Evolutionary conservation across 2,329 filamentous ascomycete species (phyloP).

Genomic region (Colletotrichum sojae): DNA sequence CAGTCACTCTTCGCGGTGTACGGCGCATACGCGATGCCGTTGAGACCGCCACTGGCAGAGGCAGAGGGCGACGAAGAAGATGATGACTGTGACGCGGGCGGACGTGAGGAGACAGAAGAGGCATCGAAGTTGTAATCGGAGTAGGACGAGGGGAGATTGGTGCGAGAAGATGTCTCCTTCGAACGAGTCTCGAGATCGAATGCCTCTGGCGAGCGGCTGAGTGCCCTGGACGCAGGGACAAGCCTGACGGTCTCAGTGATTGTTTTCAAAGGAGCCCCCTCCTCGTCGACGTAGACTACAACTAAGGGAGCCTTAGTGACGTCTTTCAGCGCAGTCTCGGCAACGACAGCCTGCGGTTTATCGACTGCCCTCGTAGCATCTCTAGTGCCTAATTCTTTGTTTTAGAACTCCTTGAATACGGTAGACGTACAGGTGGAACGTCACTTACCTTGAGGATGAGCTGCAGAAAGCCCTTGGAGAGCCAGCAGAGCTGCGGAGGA

Average conservation of each 20-base stretch:
- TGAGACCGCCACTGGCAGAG: conserved; percentile 34
- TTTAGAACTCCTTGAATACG: background rate
- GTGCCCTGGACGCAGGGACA: conserved; percentile 43
- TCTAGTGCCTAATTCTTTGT: conserved; percentile 27
- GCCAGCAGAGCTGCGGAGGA: conserved; percentile 12
- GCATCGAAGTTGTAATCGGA: background rate
- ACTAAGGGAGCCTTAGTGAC: conserved; percentile 62
- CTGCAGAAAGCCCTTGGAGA: conserved; percentile 26
- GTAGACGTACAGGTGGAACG: background rate
- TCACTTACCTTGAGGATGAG: conserved; percentile 31
- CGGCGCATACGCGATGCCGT: conserved; percentile 65
- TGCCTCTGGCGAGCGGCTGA: background rate
- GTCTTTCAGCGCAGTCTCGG: conserved; percentile 53
- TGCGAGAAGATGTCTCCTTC: background rate
- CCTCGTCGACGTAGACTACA: conserved; percentile 73
- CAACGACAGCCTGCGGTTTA: conserved; percentile 49
- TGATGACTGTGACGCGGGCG: background rate
- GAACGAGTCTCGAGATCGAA: conserved; percentile 23
- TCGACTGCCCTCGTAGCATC: background rate
- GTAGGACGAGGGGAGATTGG: background rate
- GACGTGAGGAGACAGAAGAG: background rate
- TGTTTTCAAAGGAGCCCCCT: conserved; percentile 66
- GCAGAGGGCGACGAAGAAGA: conserved; percentile 12
- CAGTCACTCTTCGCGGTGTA: conserved; percentile 70
- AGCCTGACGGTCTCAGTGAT: conserved; percentile 54